Percentiles rank a stretch among this genome's conserved stretches.
These are phyloP conservation scores for Rhodotorula sp. DNA, from an alignment of 1,284 basidiomycete genomes.

Conservation along the genomic window DNA sequence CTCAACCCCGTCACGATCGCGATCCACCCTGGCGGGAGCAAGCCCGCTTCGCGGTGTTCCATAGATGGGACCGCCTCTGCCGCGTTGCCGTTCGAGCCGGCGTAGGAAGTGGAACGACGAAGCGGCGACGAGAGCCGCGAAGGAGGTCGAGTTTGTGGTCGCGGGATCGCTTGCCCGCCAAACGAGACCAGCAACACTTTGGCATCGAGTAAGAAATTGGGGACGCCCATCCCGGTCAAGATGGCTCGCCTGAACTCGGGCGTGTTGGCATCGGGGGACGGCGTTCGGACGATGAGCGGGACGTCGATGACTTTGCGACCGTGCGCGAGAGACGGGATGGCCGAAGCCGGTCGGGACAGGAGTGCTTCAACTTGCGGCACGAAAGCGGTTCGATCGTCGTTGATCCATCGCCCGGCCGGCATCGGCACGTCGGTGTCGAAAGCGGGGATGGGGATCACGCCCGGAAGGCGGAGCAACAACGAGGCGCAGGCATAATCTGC, in stretches of 20 bases:
- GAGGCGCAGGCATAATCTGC: conserved; percentile 69
- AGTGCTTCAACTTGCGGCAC: conserved; percentile 52
- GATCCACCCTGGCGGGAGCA: conserved; percentile 67
- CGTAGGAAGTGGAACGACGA: conserved; percentile 16
- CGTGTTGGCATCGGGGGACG: conserved; percentile 57
- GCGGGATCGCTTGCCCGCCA: conserved; percentile 68
- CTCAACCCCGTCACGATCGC: conserved; percentile 70
- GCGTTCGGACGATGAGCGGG: conserved; percentile 64
- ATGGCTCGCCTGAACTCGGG: conserved; percentile 50
- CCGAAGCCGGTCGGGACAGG: conserved; percentile 33
- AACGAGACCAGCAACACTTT: conserved; percentile 69
- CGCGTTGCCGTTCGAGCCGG: not conserved
- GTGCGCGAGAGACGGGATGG: conserved; percentile 27
- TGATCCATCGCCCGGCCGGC: conserved; percentile 65
- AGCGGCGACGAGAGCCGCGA: conserved; percentile 29
- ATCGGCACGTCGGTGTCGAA: conserved; percentile 56
- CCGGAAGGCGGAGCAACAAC: conserved; percentile 66
- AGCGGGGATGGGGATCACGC: conserved; percentile 69
- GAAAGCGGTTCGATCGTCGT: conserved; percentile 55
- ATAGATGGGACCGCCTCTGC: conserved; percentile 2
- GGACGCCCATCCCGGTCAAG: conserved; percentile 61
- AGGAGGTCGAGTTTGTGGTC: conserved; percentile 50
- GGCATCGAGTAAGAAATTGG: conserved; percentile 55
- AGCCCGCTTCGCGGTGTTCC: conserved; percentile 25
- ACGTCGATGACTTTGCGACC: conserved; percentile 53